Conservation (phyloP, 345 rosid genomes). For the Kandelia obovata region DNA sequence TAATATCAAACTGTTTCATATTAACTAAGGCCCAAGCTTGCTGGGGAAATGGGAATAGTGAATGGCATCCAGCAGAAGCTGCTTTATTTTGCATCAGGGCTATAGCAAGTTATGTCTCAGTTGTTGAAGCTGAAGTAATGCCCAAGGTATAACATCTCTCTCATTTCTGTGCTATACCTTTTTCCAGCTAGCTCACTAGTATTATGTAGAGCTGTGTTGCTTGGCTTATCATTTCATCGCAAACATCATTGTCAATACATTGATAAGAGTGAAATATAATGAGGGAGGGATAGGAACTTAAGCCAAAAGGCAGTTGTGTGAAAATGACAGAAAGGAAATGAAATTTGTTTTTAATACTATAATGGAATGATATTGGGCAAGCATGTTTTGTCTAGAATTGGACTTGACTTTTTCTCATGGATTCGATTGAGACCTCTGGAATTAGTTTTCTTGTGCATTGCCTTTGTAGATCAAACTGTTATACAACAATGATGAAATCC, state of each 20-base stretch:
- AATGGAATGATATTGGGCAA: neutral
- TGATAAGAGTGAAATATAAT: neutral
- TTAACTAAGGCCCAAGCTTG: constrained; percentile 60
- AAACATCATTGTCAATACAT: too few relatives aligned
- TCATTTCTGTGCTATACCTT: constrained; percentile 11
- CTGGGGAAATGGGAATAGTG: constrained; percentile 59
- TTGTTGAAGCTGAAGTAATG: constrained; percentile 79
- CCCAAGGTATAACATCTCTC: constrained; percentile 58
- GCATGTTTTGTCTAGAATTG: neutral
- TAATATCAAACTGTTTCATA: constrained; percentile 12
- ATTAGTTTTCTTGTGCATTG: too few relatives aligned
- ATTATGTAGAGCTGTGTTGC: neutral
- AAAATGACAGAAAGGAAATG: neutral
- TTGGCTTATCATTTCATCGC: neutral
- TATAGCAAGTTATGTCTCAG: constrained; percentile 79
- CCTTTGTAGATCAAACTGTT: too few relatives aligned
- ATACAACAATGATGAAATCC: too few relatives aligned
- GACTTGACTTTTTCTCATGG: neutral
- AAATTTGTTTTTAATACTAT: neutral
- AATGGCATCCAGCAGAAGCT: constrained; percentile 98
- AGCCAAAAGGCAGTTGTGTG: neutral
- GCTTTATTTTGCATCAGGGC: constrained; percentile 91
- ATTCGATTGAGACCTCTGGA: too few relatives aligned
- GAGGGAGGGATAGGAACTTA: neutral
- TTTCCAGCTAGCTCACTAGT: neutral